Percentiles rank a stretch among this genome's conserved stretches.
phyloP scores from a whole-genome alignment of 2,329 filamentous ascomycete species.

The Dactylellina drechsleri region DNA sequence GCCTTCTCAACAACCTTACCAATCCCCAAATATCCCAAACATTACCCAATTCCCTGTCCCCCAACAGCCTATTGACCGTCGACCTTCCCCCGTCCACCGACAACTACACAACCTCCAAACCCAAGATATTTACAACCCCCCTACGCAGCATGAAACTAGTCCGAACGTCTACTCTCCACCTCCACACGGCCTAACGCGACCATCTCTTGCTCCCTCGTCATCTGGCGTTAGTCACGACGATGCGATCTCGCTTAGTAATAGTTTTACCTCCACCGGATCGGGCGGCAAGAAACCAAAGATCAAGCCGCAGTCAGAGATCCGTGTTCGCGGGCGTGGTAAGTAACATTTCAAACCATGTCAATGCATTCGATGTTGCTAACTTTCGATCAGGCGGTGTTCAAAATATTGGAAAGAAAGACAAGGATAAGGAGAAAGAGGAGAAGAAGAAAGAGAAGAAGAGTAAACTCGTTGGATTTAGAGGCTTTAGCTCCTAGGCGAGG shows the following conservation, averaged over 20 bases:
- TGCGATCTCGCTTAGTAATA: constrained; percentile 61
- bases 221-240: constrained; percentile 41
- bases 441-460: constrained; percentile 64
- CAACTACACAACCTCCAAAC: constrained; percentile 47
- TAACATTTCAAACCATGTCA: constrained; percentile 44
- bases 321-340: constrained; percentile 68
- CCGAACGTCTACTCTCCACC: constrained; percentile 49
- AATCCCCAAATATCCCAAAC: constrained; percentile 41
- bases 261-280: constrained; percentile 62
- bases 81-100: constrained; percentile 47
- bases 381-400: constrained; percentile 65
- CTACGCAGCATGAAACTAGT: constrained; percentile 42
- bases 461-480: constrained; percentile 51
- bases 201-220: constrained; percentile 48
- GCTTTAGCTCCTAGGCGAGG: constrained; percentile 50
- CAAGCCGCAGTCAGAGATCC: constrained; percentile 65
- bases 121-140: constrained; percentile 21
- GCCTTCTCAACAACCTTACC: constrained; percentile 16
- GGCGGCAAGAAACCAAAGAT: constrained; percentile 64
- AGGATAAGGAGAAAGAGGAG: constrained; percentile 61
- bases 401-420: constrained; percentile 66
- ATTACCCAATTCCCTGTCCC: constrained; percentile 41
- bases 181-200: constrained; percentile 24
- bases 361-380: constrained; percentile 55
- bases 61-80: constrained; percentile 37